These are phyloP conservation scores for Podospora bellae-mahoneyi DNA, from an alignment of 495 filamentous ascomycete species.

Conservation along the genomic window DNA sequence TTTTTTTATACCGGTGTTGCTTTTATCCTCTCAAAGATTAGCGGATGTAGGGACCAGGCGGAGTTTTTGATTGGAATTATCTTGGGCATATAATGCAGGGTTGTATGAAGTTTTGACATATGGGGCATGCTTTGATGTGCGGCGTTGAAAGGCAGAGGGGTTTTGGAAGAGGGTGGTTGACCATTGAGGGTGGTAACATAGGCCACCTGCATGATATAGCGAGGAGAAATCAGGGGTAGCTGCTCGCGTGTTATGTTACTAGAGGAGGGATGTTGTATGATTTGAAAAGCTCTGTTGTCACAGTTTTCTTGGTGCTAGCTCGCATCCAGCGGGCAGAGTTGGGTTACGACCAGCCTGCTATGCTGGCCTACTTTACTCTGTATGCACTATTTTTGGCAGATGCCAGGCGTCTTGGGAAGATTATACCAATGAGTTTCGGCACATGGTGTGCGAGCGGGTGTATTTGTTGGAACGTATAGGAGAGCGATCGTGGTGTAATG, in stretches of 20 bases:
- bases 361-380: neutral
- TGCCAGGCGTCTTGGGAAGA: constrained; percentile 10
- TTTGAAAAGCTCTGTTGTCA: neutral
- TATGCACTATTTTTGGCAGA: constrained; percentile 8
- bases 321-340: neutral
- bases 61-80: constrained; percentile 12
- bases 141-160: neutral
- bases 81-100: neutral
- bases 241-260: neutral
- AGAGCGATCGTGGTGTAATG: neutral
- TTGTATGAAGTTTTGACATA: neutral
- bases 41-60: neutral
- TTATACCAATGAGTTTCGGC: neutral
- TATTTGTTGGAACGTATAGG: neutral
- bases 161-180: neutral
- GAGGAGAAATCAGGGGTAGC: neutral
- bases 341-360: neutral
- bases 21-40: neutral
- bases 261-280: neutral
- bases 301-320: neutral
- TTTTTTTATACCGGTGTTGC: constrained; percentile 7
- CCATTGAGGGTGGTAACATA: neutral
- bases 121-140: neutral
- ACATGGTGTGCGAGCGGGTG: neutral
- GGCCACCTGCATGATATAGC: neutral